Evolutionary conservation across 129 eudicot species (phyloP).

Genomic region (sunflower (Helianthus annuus)): DNA sequence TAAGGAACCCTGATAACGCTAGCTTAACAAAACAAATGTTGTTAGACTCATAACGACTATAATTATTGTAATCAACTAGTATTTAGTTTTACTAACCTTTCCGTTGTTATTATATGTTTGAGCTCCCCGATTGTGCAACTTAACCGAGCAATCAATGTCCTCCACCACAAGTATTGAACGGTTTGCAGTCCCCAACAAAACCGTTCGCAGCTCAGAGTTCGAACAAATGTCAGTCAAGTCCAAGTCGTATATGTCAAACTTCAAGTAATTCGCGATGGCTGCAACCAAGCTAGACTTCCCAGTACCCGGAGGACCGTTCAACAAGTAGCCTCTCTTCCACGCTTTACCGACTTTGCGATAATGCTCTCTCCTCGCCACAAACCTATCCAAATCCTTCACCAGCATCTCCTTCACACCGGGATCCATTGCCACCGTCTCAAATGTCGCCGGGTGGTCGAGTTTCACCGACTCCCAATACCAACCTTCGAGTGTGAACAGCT

Average conservation of each 20-base stretch:
- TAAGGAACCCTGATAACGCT: slow-evolving; percentile 60
- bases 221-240: slow-evolving; percentile 45
- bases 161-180: slow-evolving; percentile 57
- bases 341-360: neutral
- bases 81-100: neutral
- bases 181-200: slow-evolving; percentile 43
- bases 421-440: no score
- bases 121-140: slow-evolving; percentile 36
- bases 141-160: slow-evolving; percentile 55
- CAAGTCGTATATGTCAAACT: slow-evolving; percentile 58
- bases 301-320: slow-evolving; percentile 62
- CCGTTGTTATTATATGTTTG: neutral
- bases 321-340: slow-evolving; percentile 28
- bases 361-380: neutral
- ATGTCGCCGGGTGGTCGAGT: neutral
- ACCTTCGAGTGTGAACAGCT: slow-evolving; percentile 42
- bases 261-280: slow-evolving; percentile 62
- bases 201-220: slow-evolving; percentile 43
- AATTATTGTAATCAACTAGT: no score
- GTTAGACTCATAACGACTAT: neutral
- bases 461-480: slow-evolving; percentile 40
- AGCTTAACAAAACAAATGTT: slow-evolving; percentile 27
- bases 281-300: slow-evolving; percentile 54
- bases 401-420: neutral
- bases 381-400: neutral